A percentile compares a stretch with the other conserved stretches of the same genome.
These are phyloP conservation scores for Penicillium goetzii DNA, from an alignment of 495 filamentous ascomycete genomes.

Conservation along the genomic window DNA sequence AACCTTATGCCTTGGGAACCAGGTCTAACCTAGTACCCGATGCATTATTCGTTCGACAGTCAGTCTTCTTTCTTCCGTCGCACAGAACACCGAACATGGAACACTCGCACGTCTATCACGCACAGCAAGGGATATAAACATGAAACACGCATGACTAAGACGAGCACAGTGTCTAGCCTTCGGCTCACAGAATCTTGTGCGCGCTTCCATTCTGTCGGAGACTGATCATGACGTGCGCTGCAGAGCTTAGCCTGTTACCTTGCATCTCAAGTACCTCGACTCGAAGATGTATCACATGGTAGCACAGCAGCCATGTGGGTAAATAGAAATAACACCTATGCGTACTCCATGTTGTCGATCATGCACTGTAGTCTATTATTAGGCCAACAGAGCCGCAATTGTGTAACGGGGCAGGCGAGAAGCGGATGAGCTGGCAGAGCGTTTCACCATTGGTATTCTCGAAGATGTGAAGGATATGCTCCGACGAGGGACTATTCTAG, in stretches of 20 bases:
- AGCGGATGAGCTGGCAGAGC: neutral
- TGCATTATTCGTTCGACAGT: too few species aligned
- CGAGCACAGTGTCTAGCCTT: neutral
- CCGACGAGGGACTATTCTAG: neutral
- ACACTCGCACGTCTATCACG: neutral
- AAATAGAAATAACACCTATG: neutral
- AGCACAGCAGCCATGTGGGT: neutral
- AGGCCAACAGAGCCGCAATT: neutral
- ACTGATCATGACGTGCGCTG: neutral
- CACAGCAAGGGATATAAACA: neutral
- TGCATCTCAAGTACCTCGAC: neutral
- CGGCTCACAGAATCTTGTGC: neutral
- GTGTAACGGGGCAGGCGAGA: neutral
- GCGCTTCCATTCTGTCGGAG: neutral
- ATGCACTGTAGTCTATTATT: neutral
- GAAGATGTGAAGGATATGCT: neutral
- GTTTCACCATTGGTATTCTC: neutral
- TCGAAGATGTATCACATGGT: neutral
- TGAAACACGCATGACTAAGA: conserved; percentile 1
- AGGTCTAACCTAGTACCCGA: neutral
- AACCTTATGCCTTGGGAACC: neutral
- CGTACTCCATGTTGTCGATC: neutral
- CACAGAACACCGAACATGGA: neutral
- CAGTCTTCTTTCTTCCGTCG: neutral
- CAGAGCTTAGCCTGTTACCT: neutral